Base-by-base conservation (phyloP, 116 monocot genomes). In the Iris pallida region DNA sequence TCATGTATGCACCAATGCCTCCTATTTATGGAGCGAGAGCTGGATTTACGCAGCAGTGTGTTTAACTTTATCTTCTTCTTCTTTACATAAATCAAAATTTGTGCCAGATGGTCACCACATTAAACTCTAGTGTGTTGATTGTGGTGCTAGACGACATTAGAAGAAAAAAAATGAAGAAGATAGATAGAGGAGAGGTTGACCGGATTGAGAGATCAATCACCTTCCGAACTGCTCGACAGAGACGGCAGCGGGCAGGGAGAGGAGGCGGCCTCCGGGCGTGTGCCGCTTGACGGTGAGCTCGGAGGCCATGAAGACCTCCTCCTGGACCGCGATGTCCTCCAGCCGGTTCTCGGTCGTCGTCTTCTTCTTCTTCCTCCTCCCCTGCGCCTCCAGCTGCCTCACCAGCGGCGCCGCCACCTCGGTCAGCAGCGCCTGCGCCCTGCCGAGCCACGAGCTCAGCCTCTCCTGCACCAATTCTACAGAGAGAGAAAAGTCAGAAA, bases 201-300 rank as follows among this genome's bases (percentile, higher is more conserved):
- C 30, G 30, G 30, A 30, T 30, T 30, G 30, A 30, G 16, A 11
- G 8, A 49, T 63, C n/a, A n/a, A n/a, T n/a, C 53, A 95, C 95
- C 96, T 91, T 30, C 71, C 89, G 59, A 96, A 96, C 57, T 96
- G 96, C 79, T 96, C 96, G 42, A 96, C 81, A 7, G 89, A 82
- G 45, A 92, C 48, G 6, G 71, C 75, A 5, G 96, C 85, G 20
- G 79, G 81, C 12, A 86, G 48, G n/a, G 96, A 96, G 47, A 96
- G 84, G 53, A 93, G 84, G 5, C 57, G 68, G 2, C 96, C 96
- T 12, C 73, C 76, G 0, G 71, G 70, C 5, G 81, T 89, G 75
- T 41, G 76, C 19, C 81, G 70, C 44, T 87, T 77, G 16, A 92
- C 77, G 1, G 96, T 96, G 19, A 85, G 20, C 70, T 96, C 86